A percentile compares a stretch with the other conserved stretches of the same genome.
Conservation (phyloP, 2,329 filamentous ascomycete genomes). For the Ophiocordyceps sinensis region DNA sequence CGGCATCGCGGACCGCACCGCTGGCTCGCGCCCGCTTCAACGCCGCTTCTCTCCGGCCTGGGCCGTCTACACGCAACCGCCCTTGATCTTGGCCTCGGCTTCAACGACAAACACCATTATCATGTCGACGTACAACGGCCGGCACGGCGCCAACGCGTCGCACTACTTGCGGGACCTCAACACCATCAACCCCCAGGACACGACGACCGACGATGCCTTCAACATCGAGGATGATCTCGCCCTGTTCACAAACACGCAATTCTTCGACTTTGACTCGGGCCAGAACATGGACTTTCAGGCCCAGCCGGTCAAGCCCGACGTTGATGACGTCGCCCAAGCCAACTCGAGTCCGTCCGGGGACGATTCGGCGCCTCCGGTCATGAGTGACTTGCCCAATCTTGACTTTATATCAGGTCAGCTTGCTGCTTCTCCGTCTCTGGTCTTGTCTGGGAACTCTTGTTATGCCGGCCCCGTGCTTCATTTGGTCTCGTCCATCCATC, state of each 20-base stretch:
- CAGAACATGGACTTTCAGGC: slow-evolving; percentile 42
- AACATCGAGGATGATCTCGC: slow-evolving; percentile 58
- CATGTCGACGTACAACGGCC: slow-evolving; percentile 64
- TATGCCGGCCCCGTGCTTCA: background rate
- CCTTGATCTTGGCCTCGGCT: background rate
- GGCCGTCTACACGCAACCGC: too few relatives aligned
- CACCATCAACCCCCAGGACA: slow-evolving; percentile 48
- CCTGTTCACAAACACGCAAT: slow-evolving; percentile 70
- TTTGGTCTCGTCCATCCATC: background rate
- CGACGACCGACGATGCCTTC: slow-evolving; percentile 38
- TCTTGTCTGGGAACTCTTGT: too few relatives aligned
- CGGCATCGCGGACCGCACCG: too few relatives aligned
- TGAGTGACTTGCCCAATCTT: slow-evolving; percentile 30
- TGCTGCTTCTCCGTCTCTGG: background rate
- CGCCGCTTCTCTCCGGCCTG: too few relatives aligned
- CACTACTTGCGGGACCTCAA: slow-evolving; percentile 83
- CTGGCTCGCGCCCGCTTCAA: too few relatives aligned
- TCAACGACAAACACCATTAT: slow-evolving; percentile 1
- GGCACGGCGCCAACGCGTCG: slow-evolving; percentile 74
- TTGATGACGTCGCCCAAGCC: slow-evolving; percentile 13
- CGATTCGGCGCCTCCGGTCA: slow-evolving; percentile 22
- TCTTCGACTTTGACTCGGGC: slow-evolving; percentile 65
- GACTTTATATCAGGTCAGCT: slow-evolving; percentile 37
- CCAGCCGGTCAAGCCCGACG: slow-evolving; percentile 29
- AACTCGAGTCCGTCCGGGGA: slow-evolving; percentile 22